Evolutionary conservation across 2,329 filamentous ascomycete genomes (phyloP).

Genomic region (Diaporthe humulicola): DNA sequence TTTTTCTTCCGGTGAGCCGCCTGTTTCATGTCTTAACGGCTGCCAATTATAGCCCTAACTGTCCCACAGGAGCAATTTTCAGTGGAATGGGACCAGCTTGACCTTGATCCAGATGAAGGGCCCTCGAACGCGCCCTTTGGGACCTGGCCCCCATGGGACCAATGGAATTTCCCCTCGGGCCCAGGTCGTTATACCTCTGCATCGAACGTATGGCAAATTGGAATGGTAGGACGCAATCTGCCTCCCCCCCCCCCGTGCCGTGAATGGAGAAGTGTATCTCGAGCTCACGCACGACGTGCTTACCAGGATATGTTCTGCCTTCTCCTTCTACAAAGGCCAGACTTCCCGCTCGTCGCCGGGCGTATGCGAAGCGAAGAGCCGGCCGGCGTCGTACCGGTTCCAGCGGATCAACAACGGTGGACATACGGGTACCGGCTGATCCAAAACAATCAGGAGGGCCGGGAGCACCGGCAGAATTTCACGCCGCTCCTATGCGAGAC

Average conservation of each 20-base stretch:
- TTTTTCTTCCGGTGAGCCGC: not conserved
- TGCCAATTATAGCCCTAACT: not conserved
- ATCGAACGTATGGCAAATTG: constrained; percentile 34
- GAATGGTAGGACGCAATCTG: not conserved
- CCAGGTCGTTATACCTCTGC: constrained; percentile 7
- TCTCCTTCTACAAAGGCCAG: not conserved
- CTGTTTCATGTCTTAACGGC: not conserved
- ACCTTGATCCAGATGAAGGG: not conserved
- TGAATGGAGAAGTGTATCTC: not conserved
- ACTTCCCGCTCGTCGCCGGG: not conserved
- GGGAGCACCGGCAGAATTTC: not conserved
- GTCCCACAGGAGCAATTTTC: constrained; percentile 24
- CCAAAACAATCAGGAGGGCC: too few relatives aligned
- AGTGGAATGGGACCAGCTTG: constrained; percentile 22
- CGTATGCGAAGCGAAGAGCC: not conserved
- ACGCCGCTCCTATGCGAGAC: not conserved
- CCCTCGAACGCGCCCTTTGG: not conserved
- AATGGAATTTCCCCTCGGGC: not conserved
- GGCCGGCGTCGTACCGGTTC: not conserved
- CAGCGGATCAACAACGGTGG: not conserved
- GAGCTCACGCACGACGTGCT: not conserved
- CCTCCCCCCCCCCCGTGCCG: not conserved
- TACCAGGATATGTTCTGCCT: constrained; percentile 25
- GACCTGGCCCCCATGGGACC: not conserved
- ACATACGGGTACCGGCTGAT: constrained; percentile 10